Conservation (phyloP, 176 grass and related monocot species). For the Musa itinerans region DNA sequence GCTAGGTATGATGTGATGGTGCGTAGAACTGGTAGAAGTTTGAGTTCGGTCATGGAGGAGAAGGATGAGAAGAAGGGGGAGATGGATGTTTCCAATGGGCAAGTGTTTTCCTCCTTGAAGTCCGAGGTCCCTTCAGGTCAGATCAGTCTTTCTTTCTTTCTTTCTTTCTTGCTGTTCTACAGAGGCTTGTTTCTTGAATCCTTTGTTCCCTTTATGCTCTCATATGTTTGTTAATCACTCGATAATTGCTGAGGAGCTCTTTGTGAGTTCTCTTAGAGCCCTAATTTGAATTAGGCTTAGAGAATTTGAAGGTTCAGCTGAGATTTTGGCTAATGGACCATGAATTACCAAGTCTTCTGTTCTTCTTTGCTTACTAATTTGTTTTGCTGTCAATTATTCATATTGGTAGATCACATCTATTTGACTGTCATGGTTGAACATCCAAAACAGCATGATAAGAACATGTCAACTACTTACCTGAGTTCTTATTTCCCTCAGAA, state of each 20-base stretch:
- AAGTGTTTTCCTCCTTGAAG: slow-evolving; percentile 25
- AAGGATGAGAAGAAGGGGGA: slow-evolving; percentile 8
- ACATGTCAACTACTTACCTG: neutral
- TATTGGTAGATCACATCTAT: neutral
- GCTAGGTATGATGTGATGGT: neutral
- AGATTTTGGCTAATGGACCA: no score
- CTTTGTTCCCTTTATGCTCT: neutral
- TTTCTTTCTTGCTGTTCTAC: neutral
- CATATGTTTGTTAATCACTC: neutral
- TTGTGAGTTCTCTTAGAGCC: neutral
- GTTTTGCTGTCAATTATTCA: no score
- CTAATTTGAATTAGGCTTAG: neutral
- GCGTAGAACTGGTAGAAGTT: neutral
- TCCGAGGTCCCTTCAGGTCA: slow-evolving; percentile 44
- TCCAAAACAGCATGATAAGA: neutral
- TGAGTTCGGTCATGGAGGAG: neutral
- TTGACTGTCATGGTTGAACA: neutral
- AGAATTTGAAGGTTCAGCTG: neutral
- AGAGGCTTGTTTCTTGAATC: no score
- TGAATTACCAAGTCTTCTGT: no score
- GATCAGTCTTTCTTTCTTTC: neutral
- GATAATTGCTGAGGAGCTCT: neutral
- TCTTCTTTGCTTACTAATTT: no score
- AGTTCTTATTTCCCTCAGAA: neutral
- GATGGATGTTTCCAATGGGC: slow-evolving; percentile 8